Base-by-base conservation (phyloP, 2,329 filamentous ascomycete genomes). In the Cercospora nicotianae region DNA sequence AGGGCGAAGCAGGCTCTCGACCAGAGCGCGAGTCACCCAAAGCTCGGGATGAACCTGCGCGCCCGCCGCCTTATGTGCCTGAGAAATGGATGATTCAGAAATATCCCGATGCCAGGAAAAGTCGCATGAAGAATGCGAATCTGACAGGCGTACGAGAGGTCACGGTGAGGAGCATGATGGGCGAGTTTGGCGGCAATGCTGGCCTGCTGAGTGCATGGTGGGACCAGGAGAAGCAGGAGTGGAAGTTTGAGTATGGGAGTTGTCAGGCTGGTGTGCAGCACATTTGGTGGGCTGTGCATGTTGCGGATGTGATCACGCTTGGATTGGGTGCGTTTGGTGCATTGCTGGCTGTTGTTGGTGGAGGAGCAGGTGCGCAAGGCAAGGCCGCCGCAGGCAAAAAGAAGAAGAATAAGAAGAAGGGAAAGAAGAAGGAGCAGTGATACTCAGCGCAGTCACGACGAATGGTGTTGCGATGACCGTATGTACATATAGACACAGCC, bases 151-250 rank as follows among this genome's bases (percentile, higher is more conserved):
- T 97, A 5, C 85, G 94, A 30, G 95, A 99, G 80, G 88, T 98
- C 71, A 99, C 95, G 0, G 91, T 99, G 2, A 89, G 94, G 67
- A 97, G 93, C 79, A 98, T 99, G 93, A 99, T 99, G 95, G 95
- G 95, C 65, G 91, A 92, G 66, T 99, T 91, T 79, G 90, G 89
- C n/a, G 95, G 95, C 20, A 95, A 97, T 77, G 93, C 93, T 0
- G 95, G 93, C 0, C 83, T 99, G 51, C 80, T 99, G 48, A 95
- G 91, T 69, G 86, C 91, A 0, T 99, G 94, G 94, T 98, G 94
- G 76, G 92, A 98, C 78, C 79, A 86, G 65, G 82, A 85, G 2
- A 79, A 80, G 1, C 89, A 87, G 83, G 87, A 91, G 77, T 99
- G 95, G 95, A 85, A 85, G 71, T 91, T 91, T 72, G 92, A 94